Base-by-base conservation (phyloP, 805 yeast genomes). In the Yamadazyma ubonensis region DNA sequence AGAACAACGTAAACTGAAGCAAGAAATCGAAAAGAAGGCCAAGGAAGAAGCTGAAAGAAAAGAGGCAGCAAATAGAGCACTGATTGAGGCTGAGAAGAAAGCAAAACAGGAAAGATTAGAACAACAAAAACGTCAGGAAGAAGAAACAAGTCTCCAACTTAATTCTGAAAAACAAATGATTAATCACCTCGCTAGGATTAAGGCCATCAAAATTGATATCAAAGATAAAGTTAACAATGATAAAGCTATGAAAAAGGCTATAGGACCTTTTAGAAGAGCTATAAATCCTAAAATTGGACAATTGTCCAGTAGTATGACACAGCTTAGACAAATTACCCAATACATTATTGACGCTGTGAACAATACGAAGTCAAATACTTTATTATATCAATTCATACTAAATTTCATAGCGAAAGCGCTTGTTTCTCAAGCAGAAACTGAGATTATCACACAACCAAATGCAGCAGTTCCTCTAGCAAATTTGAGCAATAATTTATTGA, bases 281-380 rank as follows among this genome's bases (percentile, higher is more conserved):
- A 78, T 93, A 49, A 87, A 87, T 54, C 93, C 96, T 5, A 85
- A 83, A 55, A 80, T 93, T 49, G 98, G 99, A 9, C 98, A 93
- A 63, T 68, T 93, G 44, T 88, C 96, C 1, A 82, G 80, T 53
- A 80, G 89, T 38, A 61, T 56, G 38, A 33, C 59, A 2, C 96
- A 93, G 55, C 66, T 89, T 30, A 54, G 58, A 1, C 59, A 62
- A 12, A 70, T 86, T 30, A 34, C 43, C 3, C 14, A 34, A 6
- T 18, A 31, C 2, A 31, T 42, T 8, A 25, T 29, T 2, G n/a
- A 10, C 12, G 23, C 17, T 10, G 35, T 41, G 7, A 35, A 35
- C 12, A 9, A 18, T 5, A 30, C 34, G 2, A 25, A 21, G 15
- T 4, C 16, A 15, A 17, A 41, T 21, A 73, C 72, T 2, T 53